Evolutionary conservation across 768 basidiomycete species (phyloP).

Genomic region (Clitopilus hobsonii): DNA sequence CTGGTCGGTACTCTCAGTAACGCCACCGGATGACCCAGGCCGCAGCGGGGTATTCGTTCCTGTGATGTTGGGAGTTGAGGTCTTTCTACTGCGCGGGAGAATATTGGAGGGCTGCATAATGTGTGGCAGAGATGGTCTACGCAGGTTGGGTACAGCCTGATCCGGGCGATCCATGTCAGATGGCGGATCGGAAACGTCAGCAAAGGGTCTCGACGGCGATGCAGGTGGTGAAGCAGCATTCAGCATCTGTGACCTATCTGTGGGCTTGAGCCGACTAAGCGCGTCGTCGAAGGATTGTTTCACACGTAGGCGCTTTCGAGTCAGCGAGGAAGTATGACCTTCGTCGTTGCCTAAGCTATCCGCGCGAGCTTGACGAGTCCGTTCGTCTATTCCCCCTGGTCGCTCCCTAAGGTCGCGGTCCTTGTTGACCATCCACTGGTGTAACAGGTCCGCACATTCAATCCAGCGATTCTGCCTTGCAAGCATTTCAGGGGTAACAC

Average conservation of each 20-base stretch:
- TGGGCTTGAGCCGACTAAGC: conserved; percentile 45
- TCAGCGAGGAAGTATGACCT: conserved; percentile 17
- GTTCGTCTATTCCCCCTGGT: conserved; percentile 15
- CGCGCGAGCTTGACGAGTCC: conserved; percentile 19
- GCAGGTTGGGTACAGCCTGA: conserved; percentile 30
- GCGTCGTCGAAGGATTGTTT: conserved; percentile 80
- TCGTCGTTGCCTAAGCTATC: conserved; percentile 16
- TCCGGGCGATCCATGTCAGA: conserved; percentile 24
- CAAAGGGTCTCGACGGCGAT: conserved; percentile 37
- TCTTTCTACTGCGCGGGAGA: conserved; percentile 27
- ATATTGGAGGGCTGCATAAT: conserved; percentile 31
- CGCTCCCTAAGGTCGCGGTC: conserved; percentile 59
- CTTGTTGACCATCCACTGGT: conserved; percentile 61
- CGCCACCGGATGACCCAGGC: conserved; percentile 72
- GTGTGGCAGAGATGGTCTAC: conserved; percentile 70
- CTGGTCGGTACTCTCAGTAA: conserved; percentile 40
- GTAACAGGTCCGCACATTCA: conserved; percentile 70
- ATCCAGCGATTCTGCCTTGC: conserved; percentile 78
- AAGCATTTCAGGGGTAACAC: conserved; percentile 79
- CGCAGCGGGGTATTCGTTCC: conserved; percentile 35
- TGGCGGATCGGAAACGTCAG: conserved; percentile 33
- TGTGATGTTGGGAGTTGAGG: conserved; percentile 25
- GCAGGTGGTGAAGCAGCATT: too few relatives aligned
- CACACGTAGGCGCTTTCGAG: conserved; percentile 55
- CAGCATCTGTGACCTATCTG: too few relatives aligned